A percentile compares a stretch with the other conserved stretches of the same genome.
phyloP scores from a whole-genome alignment of 108 stramenopile species.

The Chaetoceros muelleri region DNA sequence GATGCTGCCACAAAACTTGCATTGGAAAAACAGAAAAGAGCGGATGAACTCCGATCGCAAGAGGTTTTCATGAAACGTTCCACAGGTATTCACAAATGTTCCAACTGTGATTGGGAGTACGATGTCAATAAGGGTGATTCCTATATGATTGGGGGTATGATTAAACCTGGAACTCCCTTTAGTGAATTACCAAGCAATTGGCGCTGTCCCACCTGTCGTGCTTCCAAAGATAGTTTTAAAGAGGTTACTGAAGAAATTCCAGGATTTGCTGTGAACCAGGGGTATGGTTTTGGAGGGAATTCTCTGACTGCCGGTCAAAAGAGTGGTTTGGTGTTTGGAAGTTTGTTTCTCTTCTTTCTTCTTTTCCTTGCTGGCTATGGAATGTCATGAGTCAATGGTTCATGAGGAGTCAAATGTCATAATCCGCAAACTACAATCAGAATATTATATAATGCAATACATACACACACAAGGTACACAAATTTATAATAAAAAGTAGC shows the following conservation, averaged over 20 bases:
- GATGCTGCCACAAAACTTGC: constrained; percentile 34
- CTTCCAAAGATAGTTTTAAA: constrained; percentile 77
- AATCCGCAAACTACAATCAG: no score
- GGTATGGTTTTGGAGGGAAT: constrained; percentile 89
- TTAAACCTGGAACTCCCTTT: constrained; percentile 73
- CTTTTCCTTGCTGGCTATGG: constrained; percentile 76
- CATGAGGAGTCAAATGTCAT: no score
- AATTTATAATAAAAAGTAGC: no score
- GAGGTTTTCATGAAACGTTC: constrained; percentile 85
- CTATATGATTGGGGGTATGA: constrained; percentile 77
- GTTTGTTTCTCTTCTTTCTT: constrained; percentile 71
- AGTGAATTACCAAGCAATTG: constrained; percentile 77
- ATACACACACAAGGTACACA: no score
- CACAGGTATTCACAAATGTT: constrained; percentile 78
- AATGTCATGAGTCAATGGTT: neutral
- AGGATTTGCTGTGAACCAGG: constrained; percentile 90
- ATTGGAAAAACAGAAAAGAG: constrained; percentile 42
- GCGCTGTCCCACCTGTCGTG: constrained; percentile 87
- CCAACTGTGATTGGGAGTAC: constrained; percentile 84
- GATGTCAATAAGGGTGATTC: constrained; percentile 68
- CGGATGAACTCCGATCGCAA: constrained; percentile 74
- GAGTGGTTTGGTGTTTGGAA: constrained; percentile 83
- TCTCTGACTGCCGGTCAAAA: constrained; percentile 82
- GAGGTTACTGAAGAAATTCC: constrained; percentile 86
- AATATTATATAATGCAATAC: no score